Conservation (phyloP, 1,139 yeast species). For the Suhomyces maxii region DNA sequence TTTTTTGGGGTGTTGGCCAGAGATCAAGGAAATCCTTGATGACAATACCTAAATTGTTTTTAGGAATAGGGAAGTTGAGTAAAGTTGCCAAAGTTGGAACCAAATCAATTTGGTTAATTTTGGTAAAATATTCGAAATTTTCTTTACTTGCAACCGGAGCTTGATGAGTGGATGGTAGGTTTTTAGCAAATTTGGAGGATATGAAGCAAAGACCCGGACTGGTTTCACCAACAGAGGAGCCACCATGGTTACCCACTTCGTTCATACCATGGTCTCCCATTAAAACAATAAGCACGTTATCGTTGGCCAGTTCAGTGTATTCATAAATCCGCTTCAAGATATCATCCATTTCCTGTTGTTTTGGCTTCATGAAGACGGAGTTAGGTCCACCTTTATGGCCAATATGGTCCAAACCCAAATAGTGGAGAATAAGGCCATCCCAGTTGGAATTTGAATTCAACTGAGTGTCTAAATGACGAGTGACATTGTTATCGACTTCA, state of each 20-base stretch:
- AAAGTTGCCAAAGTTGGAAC: conserved; percentile 82
- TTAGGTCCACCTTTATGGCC: conserved; percentile 96
- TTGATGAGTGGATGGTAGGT: conserved; percentile 14
- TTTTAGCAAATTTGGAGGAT: conserved; percentile 54
- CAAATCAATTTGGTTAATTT: conserved; percentile 77
- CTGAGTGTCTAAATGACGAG: conserved; percentile 73
- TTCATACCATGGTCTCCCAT: conserved; percentile 98
- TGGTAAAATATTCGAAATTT: conserved; percentile 52
- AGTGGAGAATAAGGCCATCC: conserved; percentile 89
- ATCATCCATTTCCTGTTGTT: conserved; percentile 83
- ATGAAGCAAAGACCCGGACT: conserved; percentile 76
- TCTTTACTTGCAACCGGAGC: conserved; percentile 41
- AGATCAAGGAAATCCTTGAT: conserved; percentile 56
- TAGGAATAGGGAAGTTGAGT: conserved; percentile 80
- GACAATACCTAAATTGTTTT: conserved; percentile 77
- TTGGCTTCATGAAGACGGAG: conserved; percentile 74
- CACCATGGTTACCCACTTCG: conserved; percentile 93
- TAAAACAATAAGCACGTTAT: conserved; percentile 67
- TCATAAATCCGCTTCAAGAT: conserved; percentile 57
- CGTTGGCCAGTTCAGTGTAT: conserved; percentile 22
- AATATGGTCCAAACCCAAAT: conserved; percentile 92
- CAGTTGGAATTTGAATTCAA: conserved; percentile 46
- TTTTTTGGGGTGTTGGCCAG: conserved; percentile 45
- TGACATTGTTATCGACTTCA: conserved; percentile 90
- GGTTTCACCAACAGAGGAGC: conserved; percentile 89